These are phyloP conservation scores for Piper betle DNA, from an alignment of 164 flowering plant species.

Conservation along the genomic window DNA sequence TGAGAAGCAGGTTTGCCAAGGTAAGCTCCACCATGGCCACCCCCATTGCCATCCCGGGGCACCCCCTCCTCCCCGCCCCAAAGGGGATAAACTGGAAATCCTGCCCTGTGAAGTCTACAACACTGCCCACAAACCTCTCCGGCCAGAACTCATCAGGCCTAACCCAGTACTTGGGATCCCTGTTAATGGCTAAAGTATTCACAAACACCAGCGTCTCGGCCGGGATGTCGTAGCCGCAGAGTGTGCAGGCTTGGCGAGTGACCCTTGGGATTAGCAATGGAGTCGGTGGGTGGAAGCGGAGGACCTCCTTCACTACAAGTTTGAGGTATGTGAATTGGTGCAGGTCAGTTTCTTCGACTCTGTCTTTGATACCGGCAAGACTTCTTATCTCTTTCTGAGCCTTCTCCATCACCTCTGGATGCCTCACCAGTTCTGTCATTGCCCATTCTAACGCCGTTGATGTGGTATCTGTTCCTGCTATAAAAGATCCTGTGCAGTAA, in stretches of 20 bases:
- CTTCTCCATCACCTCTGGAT: conserved; percentile 1
- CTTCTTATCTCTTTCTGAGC: conserved; percentile 5
- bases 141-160: conserved; percentile 2
- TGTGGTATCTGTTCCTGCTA: conserved; percentile 3
- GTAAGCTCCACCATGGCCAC: not conserved
- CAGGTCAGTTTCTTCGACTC: not conserved
- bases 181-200: not conserved
- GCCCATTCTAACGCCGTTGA: conserved; percentile 2
- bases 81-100: conserved; percentile 3
- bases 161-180: conserved; percentile 2
- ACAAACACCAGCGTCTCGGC: conserved; percentile 1
- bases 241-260: not conserved
- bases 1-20: conserved; percentile 2
- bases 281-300: conserved; percentile 1
- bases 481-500: conserved; percentile 1
- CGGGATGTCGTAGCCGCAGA: not conserved
- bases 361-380: not conserved
- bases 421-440: conserved; percentile 1
- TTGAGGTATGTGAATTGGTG: not conserved
- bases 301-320: not conserved
- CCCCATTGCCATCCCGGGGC: conserved; percentile 1
- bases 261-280: conserved; percentile 1
- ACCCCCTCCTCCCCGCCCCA: conserved; percentile 5
- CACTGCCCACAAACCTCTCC: conserved; percentile 2
- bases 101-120: not conserved